Base-by-base conservation (phyloP, 2,329 filamentous ascomycete species). In the Colletotrichum theobromicola region DNA sequence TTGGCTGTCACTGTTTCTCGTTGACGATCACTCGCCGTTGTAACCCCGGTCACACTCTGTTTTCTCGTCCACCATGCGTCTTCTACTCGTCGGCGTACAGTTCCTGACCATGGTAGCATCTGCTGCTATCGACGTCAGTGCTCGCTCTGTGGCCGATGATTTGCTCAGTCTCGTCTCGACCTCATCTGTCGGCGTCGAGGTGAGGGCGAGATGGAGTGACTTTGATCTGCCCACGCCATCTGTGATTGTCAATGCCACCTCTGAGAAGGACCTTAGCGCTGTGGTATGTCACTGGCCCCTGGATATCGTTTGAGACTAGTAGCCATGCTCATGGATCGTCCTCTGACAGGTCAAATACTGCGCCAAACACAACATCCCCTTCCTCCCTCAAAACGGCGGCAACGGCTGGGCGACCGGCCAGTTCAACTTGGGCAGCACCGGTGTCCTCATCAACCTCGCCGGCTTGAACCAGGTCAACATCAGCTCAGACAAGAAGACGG, bases 381-480 rank as follows among this genome's bases (percentile, higher is more conserved):
- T 76, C 61, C 21, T 68, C 5, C 64, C 76, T 13, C 77, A 77
- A 37, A 77, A 74, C 26, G 76, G 77, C 24, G 76, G 76, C 61
- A 76, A 77, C 28, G 77, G 76, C 26, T 77, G 76, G 76, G 74
- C 72, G 4, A 61, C 58, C 8, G 26, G 57, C 1, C 70, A 61
- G 2, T 77, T 75, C 58, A 57, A 76, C 58, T 37, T 77, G 28
- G 70, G 70, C 57, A 37, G 28, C 21, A 70, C 64, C 10, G 77
- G 79, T 15, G 75, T 81, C 6, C 68, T 80, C 50, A 61, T 81
- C 18, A 78, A 80, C 67, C 46, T 81, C 60, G 67, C 76, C 37
- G 74, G 68, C 3, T 9, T 80, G 5, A 78, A 80, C 67, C 60
- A 77, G 10, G 71, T 80, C 55, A 70, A 24, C 12, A 60, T 79